These are phyloP conservation scores for Spathaspora girioi DNA, from an alignment of 805 yeast species.

Conservation along the genomic window DNA sequence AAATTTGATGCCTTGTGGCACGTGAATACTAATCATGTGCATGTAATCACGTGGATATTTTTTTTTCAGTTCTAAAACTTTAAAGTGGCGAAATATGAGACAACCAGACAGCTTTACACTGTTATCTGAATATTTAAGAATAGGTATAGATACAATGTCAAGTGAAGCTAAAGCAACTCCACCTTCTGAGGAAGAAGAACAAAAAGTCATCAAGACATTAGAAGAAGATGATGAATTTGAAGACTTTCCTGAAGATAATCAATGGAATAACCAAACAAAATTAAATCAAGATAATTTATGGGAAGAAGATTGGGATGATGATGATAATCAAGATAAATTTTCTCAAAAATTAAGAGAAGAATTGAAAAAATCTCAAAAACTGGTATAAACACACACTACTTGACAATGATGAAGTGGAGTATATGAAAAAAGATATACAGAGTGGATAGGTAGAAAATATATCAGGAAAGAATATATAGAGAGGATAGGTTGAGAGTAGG, in stretches of 20 bases:
- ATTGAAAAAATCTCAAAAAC: constrained; percentile 23
- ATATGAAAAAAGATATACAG: too few relatives aligned
- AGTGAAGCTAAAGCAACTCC: too few relatives aligned
- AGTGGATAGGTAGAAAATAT: too few relatives aligned
- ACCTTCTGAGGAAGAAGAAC: constrained; percentile 19
- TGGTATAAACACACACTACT: neutral
- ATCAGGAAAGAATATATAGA: too few relatives aligned
- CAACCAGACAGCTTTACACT: too few relatives aligned
- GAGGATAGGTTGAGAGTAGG: too few relatives aligned
- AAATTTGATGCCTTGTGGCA: neutral
- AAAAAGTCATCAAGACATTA: constrained; percentile 58
- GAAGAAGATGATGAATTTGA: constrained; percentile 98
- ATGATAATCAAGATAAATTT: constrained; percentile 88
- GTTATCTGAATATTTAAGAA: too few relatives aligned
- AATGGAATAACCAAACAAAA: constrained; percentile 63
- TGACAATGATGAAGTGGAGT: too few relatives aligned
- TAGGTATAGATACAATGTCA: too few relatives aligned
- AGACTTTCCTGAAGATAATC: constrained; percentile 84
- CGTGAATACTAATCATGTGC: neutral
- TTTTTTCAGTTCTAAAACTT: neutral
- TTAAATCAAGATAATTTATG: constrained; percentile 63
- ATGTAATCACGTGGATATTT: neutral
- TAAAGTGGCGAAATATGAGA: neutral
- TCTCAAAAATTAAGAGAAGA: constrained; percentile 63
- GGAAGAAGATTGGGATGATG: constrained; percentile 99